These are phyloP conservation scores for Canariomyces notabilis DNA, from an alignment of 2,329 filamentous ascomycete species.

Conservation along the genomic window DNA sequence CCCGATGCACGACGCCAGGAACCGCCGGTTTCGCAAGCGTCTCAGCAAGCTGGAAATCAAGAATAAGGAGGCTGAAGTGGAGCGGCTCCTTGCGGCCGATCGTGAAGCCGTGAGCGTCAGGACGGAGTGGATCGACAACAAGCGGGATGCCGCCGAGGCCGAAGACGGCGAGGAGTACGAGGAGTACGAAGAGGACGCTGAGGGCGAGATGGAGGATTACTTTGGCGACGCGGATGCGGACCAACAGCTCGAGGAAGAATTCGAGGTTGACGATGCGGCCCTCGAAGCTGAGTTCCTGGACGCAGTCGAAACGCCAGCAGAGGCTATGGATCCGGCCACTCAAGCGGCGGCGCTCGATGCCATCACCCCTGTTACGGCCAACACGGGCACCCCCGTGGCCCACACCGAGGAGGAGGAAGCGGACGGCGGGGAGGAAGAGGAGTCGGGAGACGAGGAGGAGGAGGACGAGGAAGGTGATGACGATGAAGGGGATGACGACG, in stretches of 20 bases:
- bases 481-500: conserved; percentile 50
- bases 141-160: conserved; percentile 32
- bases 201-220: conserved; percentile 43
- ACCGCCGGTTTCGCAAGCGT: conserved; percentile 76
- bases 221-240: conserved; percentile 27
- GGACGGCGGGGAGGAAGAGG: conserved; percentile 43
- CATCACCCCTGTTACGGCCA: conserved; percentile 41
- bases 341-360: conserved; percentile 34
- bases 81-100: conserved; percentile 67
- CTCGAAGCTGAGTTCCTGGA: conserved; percentile 43
- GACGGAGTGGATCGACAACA: conserved; percentile 61
- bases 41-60: conserved; percentile 79
- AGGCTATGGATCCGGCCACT: conserved; percentile 37
- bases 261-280: conserved; percentile 33
- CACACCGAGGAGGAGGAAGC: conserved; percentile 41
- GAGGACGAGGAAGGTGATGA: conserved; percentile 47
- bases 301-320: conserved; percentile 47
- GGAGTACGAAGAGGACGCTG: conserved; percentile 50
- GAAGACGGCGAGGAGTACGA: conserved; percentile 46
- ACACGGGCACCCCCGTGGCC: conserved; percentile 35
- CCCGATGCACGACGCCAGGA: conserved; percentile 79
- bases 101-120: conserved; percentile 53
- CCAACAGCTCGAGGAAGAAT: conserved; percentile 28
- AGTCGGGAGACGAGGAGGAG: conserved; percentile 39
- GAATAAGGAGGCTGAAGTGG: conserved; percentile 75